Conservation (phyloP, 2,329 filamentous ascomycete species). For the Phyllosticta ampelicida region DNA sequence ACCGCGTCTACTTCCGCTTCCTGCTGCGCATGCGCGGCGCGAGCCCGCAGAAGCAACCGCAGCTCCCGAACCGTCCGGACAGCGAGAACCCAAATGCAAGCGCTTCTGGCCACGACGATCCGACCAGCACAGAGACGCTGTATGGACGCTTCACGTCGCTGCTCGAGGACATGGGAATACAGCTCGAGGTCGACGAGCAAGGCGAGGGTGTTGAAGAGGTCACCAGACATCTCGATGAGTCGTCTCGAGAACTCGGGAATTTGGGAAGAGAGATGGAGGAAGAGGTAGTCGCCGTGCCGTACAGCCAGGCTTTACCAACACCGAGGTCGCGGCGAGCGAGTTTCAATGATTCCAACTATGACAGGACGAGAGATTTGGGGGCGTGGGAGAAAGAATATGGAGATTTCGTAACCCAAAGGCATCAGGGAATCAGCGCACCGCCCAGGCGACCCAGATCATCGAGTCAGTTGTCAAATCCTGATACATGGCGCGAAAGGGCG, state of each 20-base stretch:
- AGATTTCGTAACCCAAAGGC: background rate
- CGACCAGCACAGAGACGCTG: constrained; percentile 40
- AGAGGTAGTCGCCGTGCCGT: constrained; percentile 30
- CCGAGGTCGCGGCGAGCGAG: constrained; percentile 10
- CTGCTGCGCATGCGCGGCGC: constrained; percentile 56
- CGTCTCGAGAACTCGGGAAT: constrained; percentile 14
- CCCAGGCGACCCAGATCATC: background rate
- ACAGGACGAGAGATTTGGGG: background rate
- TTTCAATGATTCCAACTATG: constrained; percentile 13
- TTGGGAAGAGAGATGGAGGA: background rate
- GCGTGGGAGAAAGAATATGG: background rate
- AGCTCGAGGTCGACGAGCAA: constrained; percentile 49
- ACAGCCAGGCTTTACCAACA: constrained; percentile 16
- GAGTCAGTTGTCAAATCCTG: background rate
- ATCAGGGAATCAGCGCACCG: background rate
- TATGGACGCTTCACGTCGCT: constrained; percentile 60
- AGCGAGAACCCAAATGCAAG: background rate
- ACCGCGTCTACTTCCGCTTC: constrained; percentile 65
- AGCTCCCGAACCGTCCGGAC: constrained; percentile 4
- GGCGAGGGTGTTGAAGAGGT: constrained; percentile 26
- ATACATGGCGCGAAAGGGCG: background rate
- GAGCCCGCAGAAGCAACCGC: constrained; percentile 12
- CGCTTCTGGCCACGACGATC: constrained; percentile 22
- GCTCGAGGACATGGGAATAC: constrained; percentile 58
- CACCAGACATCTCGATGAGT: constrained; percentile 22